Conservation (phyloP, 2,329 filamentous ascomycete genomes). For the Ceratocystis destructans region DNA sequence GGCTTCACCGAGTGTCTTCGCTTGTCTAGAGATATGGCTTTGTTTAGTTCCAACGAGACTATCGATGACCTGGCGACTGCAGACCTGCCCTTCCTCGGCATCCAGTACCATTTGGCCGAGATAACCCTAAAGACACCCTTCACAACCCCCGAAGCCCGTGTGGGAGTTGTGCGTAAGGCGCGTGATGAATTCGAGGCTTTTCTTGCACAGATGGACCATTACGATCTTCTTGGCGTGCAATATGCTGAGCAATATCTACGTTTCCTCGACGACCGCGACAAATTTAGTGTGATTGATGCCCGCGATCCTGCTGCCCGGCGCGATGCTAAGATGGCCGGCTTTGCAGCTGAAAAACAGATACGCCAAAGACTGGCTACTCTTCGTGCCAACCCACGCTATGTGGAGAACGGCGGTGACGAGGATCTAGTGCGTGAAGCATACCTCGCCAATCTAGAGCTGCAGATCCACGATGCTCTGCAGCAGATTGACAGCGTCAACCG, state of each 20-base stretch:
- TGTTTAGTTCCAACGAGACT: conserved; percentile 85
- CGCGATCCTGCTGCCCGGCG: conserved; percentile 51
- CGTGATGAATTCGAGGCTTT: conserved; percentile 65
- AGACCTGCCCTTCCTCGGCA: conserved; percentile 74
- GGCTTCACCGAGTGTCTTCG: conserved; percentile 61
- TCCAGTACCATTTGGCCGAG: conserved; percentile 68
- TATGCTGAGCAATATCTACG: conserved; percentile 57
- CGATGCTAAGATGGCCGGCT: conserved; percentile 74
- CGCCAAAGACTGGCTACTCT: conserved; percentile 61
- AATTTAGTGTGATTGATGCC: conserved; percentile 57
- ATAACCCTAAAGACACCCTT: conserved; percentile 55
- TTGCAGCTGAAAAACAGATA: conserved; percentile 71
- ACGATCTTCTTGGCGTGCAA: conserved; percentile 52
- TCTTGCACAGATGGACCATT: conserved; percentile 61
- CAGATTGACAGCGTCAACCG: conserved; percentile 74
- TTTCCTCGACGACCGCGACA: conserved; percentile 57
- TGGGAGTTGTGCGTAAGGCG: conserved; percentile 46
- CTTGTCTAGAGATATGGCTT: conserved; percentile 53
- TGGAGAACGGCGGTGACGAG: conserved; percentile 56
- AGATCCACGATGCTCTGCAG: conserved; percentile 69
- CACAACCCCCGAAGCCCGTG: conserved; percentile 41
- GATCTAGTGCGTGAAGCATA: conserved; percentile 68
- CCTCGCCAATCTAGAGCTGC: conserved; percentile 59
- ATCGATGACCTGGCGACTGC: conserved; percentile 74
- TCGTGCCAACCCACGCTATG: conserved; percentile 34